Conservation (phyloP, 2,329 filamentous ascomycete species). For the Pyricularia grisea region DNA sequence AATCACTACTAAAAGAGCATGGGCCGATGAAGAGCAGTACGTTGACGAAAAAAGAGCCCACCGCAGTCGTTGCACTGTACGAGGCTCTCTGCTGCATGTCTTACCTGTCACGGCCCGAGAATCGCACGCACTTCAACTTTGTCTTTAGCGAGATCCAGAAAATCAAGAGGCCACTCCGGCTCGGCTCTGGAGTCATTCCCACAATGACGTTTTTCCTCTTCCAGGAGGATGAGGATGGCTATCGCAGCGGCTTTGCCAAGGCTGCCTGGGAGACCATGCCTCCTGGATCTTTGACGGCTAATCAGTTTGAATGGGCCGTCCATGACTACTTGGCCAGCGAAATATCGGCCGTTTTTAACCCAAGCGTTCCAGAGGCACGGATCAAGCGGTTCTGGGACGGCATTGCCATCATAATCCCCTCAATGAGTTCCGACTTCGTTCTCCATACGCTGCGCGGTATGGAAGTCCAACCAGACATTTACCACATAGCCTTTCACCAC, state of each 20-base stretch:
- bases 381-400: slow-evolving; percentile 75
- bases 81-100: slow-evolving; percentile 79
- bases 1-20: slow-evolving; percentile 35
- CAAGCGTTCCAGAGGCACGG: slow-evolving; percentile 25
- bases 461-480: slow-evolving; percentile 68
- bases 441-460: slow-evolving; percentile 70
- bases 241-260: slow-evolving; percentile 57
- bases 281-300: slow-evolving; percentile 49
- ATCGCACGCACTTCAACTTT: slow-evolving; percentile 58
- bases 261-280: slow-evolving; percentile 59
- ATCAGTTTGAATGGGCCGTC: slow-evolving; percentile 83
- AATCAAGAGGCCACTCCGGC: slow-evolving; percentile 61
- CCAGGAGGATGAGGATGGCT: slow-evolving; percentile 44
- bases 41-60: slow-evolving; percentile 36
- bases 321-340: slow-evolving; percentile 61
- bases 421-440: slow-evolving; percentile 64
- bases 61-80: slow-evolving; percentile 71
- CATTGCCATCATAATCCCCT: slow-evolving; percentile 62
- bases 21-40: slow-evolving; percentile 35
- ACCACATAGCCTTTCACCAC: slow-evolving; percentile 48
- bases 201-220: slow-evolving; percentile 83
- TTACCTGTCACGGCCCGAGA: slow-evolving; percentile 53
- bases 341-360: slow-evolving; percentile 53
- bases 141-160: slow-evolving; percentile 75
- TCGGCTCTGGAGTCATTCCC: slow-evolving; percentile 63